These are phyloP conservation scores for Silene noctiflora DNA, from an alignment of 179 eudicot species.

Conservation along the genomic window DNA sequence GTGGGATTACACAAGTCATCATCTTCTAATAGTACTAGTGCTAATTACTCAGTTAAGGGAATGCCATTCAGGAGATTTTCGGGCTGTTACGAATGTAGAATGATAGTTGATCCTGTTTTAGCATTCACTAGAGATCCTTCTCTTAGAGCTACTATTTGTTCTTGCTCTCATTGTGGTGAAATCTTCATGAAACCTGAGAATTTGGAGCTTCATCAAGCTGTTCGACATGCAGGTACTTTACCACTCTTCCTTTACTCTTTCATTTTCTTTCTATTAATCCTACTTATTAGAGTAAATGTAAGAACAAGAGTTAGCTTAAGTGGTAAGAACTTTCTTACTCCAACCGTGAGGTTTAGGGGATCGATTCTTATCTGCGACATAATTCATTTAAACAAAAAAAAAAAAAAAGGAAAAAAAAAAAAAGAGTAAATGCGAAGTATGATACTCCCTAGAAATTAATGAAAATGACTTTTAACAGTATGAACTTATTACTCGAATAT, in stretches of 20 bases:
- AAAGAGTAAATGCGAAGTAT: no score
- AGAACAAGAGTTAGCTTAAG: no score
- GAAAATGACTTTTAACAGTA: no score
- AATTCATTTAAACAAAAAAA: no score
- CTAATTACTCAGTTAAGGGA: constrained; percentile 39
- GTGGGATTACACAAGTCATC: constrained; percentile 22
- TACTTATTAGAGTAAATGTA: no score
- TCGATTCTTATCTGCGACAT: no score
- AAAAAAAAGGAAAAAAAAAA: no score
- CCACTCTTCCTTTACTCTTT: neutral
- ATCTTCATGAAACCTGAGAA: constrained; percentile 75
- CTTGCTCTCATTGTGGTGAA: constrained; percentile 84
- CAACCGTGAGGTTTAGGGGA: no score
- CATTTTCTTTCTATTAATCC: no score
- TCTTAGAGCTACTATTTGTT: constrained; percentile 60
- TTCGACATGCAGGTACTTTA: constrained; percentile 76
- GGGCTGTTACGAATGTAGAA: constrained; percentile 88
- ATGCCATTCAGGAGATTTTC: constrained; percentile 78
- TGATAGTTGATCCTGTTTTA: constrained; percentile 87
- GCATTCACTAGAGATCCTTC: constrained; percentile 72
- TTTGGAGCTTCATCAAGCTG: constrained; percentile 88
- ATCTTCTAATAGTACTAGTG: constrained; percentile 5
- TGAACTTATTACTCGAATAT: no score
- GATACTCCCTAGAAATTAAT: no score
- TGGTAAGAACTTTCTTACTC: no score